Percentiles rank a stretch among this genome's conserved stretches.
These are phyloP conservation scores for Skeletonema costatum DNA, from an alignment of 108 stramenopile species.

Conservation along the genomic window DNA sequence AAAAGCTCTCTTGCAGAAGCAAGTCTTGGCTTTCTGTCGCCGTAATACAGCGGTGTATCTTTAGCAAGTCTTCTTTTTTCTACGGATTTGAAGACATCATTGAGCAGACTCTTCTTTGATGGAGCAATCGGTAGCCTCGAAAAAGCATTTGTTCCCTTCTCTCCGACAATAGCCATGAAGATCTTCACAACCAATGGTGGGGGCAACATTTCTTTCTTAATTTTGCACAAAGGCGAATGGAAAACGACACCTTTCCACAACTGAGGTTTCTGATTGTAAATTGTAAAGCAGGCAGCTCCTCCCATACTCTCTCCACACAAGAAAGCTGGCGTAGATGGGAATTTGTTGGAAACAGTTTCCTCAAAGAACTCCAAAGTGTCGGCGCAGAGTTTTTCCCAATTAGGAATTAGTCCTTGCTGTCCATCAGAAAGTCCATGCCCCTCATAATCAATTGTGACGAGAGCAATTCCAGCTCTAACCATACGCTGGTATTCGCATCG, in stretches of 20 bases:
- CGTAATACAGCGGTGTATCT: constrained; percentile 26
- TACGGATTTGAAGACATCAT: constrained; percentile 37
- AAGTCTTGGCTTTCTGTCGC: constrained; percentile 58
- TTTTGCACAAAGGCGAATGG: constrained; percentile 67
- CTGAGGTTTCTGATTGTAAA: constrained; percentile 42
- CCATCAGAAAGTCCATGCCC: constrained; percentile 68
- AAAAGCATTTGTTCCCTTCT: constrained; percentile 32
- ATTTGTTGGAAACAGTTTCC: constrained; percentile 30
- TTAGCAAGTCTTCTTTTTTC: constrained; percentile 36
- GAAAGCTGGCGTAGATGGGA: constrained; percentile 43
- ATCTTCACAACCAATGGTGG: constrained; percentile 53
- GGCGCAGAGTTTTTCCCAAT: constrained; percentile 40
- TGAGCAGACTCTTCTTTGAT: constrained; percentile 33
- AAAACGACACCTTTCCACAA: constrained; percentile 56
- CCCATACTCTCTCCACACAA: constrained; percentile 70
- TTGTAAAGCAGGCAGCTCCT: constrained; percentile 53
- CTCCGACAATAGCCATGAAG: constrained; percentile 44
- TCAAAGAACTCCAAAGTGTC: constrained; percentile 52
- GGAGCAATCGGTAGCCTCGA: constrained; percentile 45
- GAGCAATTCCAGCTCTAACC: constrained; percentile 55
- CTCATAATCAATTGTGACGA: constrained; percentile 63
- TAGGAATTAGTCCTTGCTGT: constrained; percentile 40
- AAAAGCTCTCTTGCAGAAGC: constrained; percentile 62
- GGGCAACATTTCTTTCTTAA: constrained; percentile 60
- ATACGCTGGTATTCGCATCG: constrained; percentile 38